phyloP scores from a whole-genome alignment of 139 green algal species.

The Parachlorella kessleri region DNA sequence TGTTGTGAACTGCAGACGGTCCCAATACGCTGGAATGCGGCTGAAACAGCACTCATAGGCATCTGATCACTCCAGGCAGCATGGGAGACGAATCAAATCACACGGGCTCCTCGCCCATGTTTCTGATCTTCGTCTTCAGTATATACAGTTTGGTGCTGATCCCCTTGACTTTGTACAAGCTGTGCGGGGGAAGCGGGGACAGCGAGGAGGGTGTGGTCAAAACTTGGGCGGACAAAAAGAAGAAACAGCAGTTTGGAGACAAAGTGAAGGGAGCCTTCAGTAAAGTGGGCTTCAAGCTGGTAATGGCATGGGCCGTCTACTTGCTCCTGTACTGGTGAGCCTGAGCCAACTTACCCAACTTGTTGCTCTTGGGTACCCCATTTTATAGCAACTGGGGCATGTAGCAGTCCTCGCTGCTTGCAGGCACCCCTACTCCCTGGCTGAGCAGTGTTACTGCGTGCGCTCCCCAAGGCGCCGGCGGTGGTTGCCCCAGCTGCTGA shows the following conservation, averaged over 20 bases:
- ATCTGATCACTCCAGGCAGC: no score
- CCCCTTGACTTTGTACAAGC: slow-evolving; percentile 73
- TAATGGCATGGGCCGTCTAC: slow-evolving; percentile 31
- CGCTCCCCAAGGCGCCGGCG: no score
- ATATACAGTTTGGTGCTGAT: slow-evolving; percentile 76
- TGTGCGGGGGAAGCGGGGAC: slow-evolving; percentile 43
- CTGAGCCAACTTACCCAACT: not conserved
- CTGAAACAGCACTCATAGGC: no score
- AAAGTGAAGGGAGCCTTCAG: not conserved
- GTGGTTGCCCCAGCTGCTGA: no score
- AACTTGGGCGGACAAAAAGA: slow-evolving; percentile 37
- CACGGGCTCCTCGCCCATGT: slow-evolving; percentile 63
- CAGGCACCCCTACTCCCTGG: not conserved
- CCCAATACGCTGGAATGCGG: no score
- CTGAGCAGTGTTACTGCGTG: no score
- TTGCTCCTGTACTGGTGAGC: slow-evolving; percentile 29
- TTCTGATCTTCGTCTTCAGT: slow-evolving; percentile 70
- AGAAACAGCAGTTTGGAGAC: not conserved
- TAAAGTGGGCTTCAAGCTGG: slow-evolving; percentile 1
- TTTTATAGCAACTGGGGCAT: slow-evolving; percentile 17
- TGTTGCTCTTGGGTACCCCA: not conserved
- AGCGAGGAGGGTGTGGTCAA: slow-evolving; percentile 46
- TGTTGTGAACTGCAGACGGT: no score
- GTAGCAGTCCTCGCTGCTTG: not conserved
- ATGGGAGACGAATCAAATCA: no score